These are phyloP conservation scores for Beta corolliflora DNA, from an alignment of 179 eudicot species.

Conservation along the genomic window DNA sequence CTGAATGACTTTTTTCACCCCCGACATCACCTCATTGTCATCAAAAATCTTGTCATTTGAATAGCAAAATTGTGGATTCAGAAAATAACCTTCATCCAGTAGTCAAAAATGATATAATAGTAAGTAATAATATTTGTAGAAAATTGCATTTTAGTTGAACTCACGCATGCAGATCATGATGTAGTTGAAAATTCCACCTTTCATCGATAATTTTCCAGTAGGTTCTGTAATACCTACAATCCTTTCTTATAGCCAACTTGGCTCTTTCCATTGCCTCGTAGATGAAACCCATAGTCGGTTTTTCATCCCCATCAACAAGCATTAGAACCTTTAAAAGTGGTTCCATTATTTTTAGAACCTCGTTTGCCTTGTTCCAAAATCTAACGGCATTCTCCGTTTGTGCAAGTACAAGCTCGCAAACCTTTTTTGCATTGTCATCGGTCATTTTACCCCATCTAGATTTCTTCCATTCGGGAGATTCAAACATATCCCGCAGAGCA, in stretches of 20 bases:
- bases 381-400: neutral
- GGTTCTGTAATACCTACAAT: neutral
- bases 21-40: neutral
- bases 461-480: neutral
- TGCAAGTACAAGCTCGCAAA: neutral
- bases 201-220: slow-evolving; percentile 10
- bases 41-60: neutral
- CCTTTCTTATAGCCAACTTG: neutral
- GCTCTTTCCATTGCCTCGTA: slow-evolving; percentile 17
- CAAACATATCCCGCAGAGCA: neutral
- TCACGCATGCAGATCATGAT: slow-evolving; percentile 13
- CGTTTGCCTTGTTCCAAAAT: neutral
- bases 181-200: slow-evolving; percentile 12
- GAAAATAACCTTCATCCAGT: neutral
- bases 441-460: neutral
- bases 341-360: neutral
- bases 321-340: neutral
- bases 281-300: neutral
- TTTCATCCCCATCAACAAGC: neutral
- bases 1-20: neutral
- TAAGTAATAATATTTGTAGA: neutral
- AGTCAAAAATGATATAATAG: too few relatives aligned
- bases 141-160: too few relatives aligned
- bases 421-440: neutral
- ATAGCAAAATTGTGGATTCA: slow-evolving; percentile 2